A percentile compares a stretch with the other conserved stretches of the same genome.
Evolutionary conservation across 225 moss, liverwort and hornwort species (phyloP).

Genomic region (Sphagnum contortum): DNA sequence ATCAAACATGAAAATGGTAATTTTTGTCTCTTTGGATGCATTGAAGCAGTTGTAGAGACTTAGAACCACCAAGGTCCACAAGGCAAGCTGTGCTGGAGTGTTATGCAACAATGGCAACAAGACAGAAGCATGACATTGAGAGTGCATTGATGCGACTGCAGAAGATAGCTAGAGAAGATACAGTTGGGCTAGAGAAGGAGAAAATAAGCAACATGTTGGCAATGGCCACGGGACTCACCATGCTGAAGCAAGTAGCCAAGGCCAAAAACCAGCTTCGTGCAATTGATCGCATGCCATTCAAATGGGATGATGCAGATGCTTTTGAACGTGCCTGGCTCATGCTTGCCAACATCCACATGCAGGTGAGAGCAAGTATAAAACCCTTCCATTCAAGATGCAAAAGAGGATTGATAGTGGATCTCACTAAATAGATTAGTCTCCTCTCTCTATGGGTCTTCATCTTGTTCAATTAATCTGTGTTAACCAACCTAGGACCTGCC

Average conservation of each 20-base stretch:
- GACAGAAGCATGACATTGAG: slow-evolving; percentile 66
- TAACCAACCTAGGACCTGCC: too few relatives aligned
- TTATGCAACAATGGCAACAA: slow-evolving; percentile 72
- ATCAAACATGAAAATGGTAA: too few relatives aligned
- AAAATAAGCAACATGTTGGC: slow-evolving; percentile 55
- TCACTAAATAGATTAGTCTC: neutral
- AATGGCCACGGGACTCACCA: slow-evolving; percentile 46
- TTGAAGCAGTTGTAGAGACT: neutral
- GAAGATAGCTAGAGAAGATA: slow-evolving; percentile 33
- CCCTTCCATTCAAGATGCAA: neutral
- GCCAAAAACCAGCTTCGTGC: slow-evolving; percentile 65
- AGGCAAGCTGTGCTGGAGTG: slow-evolving; percentile 78
- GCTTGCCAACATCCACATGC: slow-evolving; percentile 65
- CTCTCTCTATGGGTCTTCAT: too few relatives aligned
- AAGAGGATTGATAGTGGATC: neutral
- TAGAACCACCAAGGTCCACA: slow-evolving; percentile 38
- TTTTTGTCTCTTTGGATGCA: too few relatives aligned
- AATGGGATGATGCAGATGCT: slow-evolving; percentile 75
- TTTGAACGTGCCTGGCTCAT: slow-evolving; percentile 93
- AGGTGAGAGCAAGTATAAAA: slow-evolving; percentile 12
- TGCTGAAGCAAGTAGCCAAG: slow-evolving; percentile 60
- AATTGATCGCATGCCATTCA: slow-evolving; percentile 72
- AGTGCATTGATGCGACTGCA: slow-evolving; percentile 46
- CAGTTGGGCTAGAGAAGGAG: slow-evolving; percentile 31
- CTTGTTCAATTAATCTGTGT: too few relatives aligned